phyloP scores from a whole-genome alignment of 805 yeast species.

The Candida nitratophila region DNA sequence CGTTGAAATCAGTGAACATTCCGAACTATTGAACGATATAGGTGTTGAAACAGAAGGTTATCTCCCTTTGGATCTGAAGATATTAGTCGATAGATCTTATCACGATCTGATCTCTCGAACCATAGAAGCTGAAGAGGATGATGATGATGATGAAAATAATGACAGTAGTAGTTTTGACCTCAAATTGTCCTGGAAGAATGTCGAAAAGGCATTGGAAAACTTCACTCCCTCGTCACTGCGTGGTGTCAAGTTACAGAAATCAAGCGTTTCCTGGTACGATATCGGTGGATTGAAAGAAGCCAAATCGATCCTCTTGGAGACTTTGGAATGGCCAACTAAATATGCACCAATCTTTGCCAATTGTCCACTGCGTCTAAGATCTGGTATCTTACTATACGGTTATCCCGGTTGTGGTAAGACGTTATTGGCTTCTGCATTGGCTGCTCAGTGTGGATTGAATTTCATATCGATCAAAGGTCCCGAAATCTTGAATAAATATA shows the following conservation, averaged over 20 bases:
- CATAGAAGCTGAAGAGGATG: not conserved
- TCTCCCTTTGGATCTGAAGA: constrained; percentile 73
- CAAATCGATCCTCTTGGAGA: constrained; percentile 70
- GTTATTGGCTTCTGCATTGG: constrained; percentile 84
- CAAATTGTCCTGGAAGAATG: constrained; percentile 26
- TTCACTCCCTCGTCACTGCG: constrained; percentile 77
- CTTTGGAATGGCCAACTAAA: constrained; percentile 95
- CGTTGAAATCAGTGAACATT: constrained; percentile 29
- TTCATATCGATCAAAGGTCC: constrained; percentile 95
- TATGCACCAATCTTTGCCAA: constrained; percentile 91
- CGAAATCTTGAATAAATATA: constrained; percentile 87
- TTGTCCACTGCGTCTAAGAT: constrained; percentile 80
- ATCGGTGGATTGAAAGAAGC: constrained; percentile 84
- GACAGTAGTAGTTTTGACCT: not conserved
- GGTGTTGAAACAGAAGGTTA: constrained; percentile 82
- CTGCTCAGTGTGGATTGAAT: constrained; percentile 88
- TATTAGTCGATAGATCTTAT: constrained; percentile 61
- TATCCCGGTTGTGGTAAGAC: constrained; percentile 99
- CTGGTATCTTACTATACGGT: constrained; percentile 88
- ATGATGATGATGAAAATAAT: not conserved
- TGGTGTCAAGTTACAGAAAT: constrained; percentile 80
- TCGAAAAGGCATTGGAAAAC: constrained; percentile 53
- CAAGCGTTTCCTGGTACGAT: constrained; percentile 71
- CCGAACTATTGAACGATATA: constrained; percentile 42
- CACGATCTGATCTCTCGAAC: constrained; percentile 34